Evolutionary conservation across 768 basidiomycete species (phyloP), one percentile per base, ranked within the genome.

Genomic region (Collybiopsis confluens): DNA sequence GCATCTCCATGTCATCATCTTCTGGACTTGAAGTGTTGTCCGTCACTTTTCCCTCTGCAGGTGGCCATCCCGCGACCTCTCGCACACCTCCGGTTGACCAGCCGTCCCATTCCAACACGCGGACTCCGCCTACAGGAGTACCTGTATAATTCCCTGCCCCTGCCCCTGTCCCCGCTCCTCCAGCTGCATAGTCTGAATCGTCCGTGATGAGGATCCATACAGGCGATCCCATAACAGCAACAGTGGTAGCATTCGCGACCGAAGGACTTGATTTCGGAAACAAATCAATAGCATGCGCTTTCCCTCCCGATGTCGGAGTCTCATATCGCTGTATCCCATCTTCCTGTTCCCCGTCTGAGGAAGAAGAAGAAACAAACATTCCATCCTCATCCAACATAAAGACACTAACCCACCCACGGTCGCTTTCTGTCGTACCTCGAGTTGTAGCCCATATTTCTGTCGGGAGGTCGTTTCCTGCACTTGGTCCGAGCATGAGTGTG

Each of bases 201-300:
- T 81, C 78, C 7, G 79, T 80, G 0, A 81, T 65, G 0, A 78
- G 50, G 15, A 81, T 72, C 77, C 77, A 81, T 9, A 76, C 61
- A 0, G 68, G 73, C 6, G 47, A 37, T 10, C 67, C 65, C 3
- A 54, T 61, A 5, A 4, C 15, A 18, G 21, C 30, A 21, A 27
- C 21, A 9, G 30, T 27, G 9, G 11, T 20, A 10, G 18, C 20
- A 2, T 7, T 15, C 15, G 56, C 2, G 36, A 52, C 11, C 18
- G 43, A 20, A n/a, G n/a, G 8, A 21, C 20, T 35, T 51, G 49
- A 57, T 56, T 76, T 77, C 7, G 67, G 52, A 5, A 68, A 56
- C 5, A 80, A 52, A 52, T 80, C 78, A 9, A 80, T 66, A 2
- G 78, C 80, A 52, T 80, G 73, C 11, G 80, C 80, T 64, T 76